Conservation (phyloP, 768 basidiomycete species). For the Termitomyces sp. region DNA sequence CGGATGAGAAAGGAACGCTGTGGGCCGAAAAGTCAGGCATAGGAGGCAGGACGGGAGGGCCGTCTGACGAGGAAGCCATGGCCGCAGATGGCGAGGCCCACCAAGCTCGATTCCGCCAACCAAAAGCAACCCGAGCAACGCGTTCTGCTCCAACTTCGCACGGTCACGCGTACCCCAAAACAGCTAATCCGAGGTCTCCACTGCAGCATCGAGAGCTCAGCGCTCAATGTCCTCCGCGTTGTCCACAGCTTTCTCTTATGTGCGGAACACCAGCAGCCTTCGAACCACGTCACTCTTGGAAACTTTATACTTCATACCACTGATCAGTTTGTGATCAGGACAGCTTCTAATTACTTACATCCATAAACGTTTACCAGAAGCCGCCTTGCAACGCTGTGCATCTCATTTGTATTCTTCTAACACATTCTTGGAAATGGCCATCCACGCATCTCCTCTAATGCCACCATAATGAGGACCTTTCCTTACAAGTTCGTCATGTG, state of each 20-base stretch:
- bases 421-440: background rate
- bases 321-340: background rate
- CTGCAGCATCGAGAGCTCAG: no score
- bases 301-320: background rate
- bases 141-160: conserved; percentile 19
- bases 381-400: background rate
- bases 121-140: conserved; percentile 14
- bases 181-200: background rate
- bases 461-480: background rate
- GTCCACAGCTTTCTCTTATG: background rate
- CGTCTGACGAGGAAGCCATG: conserved; percentile 38
- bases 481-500: background rate
- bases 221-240: background rate
- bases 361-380: background rate
- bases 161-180: conserved; percentile 15
- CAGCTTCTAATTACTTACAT: background rate
- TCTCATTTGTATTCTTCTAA: background rate
- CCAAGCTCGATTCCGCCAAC: conserved; percentile 5
- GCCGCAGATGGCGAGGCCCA: conserved; percentile 15
- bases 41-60: conserved; percentile 22
- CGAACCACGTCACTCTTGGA: background rate
- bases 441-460: background rate
- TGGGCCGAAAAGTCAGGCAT: conserved; percentile 37
- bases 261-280: background rate
- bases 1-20: conserved; percentile 36